These are phyloP conservation scores for Coemansia sp. DNA, from an alignment of 192 early-diverging fungal genomes.

Conservation along the genomic window DNA sequence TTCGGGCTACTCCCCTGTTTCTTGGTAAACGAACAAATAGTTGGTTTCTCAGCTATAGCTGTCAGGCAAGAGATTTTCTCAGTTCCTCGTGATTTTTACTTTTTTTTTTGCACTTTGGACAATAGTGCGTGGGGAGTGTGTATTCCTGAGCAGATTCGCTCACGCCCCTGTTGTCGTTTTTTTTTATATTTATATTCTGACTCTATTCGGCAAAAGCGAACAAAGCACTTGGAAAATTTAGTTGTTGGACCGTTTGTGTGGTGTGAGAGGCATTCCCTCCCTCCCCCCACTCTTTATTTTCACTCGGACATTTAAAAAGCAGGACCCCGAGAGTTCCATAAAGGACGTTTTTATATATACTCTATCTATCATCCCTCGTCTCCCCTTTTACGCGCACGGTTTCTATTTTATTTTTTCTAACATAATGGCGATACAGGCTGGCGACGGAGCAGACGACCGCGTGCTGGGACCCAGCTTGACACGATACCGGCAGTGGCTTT, in stretches of 20 bases:
- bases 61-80: background rate
- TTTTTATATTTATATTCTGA: background rate
- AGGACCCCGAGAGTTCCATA: background rate
- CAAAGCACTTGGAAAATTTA: background rate
- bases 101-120: background rate
- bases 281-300: background rate
- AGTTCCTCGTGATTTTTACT: slow-evolving; percentile 7
- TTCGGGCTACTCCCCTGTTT: background rate
- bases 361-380: background rate
- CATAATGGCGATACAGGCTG: slow-evolving; percentile 18
- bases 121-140: slow-evolving; percentile 4
- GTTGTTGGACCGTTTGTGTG: background rate
- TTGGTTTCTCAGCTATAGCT: background rate
- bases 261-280: slow-evolving; percentile 3
- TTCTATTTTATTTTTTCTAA: background rate
- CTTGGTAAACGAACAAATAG: background rate
- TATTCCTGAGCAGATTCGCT: background rate
- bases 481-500: slow-evolving; percentile 35
- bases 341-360: background rate
- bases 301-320: background rate
- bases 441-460: background rate
- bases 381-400: background rate
- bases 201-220: background rate
- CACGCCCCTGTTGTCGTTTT: background rate
- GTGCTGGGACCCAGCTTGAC: slow-evolving; percentile 13